Base-by-base conservation (phyloP, 2,329 filamentous ascomycete genomes). In the Hirsutella thompsonii region DNA sequence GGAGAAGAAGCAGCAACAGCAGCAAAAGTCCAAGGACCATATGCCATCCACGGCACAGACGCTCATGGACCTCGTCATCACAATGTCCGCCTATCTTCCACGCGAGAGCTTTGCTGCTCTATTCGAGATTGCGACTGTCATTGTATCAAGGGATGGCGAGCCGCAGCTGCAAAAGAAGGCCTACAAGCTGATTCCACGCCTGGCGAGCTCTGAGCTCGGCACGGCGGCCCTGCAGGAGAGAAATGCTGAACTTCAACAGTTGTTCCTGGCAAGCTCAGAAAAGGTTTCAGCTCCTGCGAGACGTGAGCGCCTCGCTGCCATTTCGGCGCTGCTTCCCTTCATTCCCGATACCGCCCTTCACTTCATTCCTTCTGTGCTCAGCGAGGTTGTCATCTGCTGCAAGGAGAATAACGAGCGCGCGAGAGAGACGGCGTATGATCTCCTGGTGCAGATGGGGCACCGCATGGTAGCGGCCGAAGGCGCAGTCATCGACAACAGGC, bases 351-450 rank as follows among this genome's bases (percentile, higher is more conserved):
- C 73, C 13, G 84, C 87, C 34, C 76, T 98, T 23, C 86, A 95
- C 60, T 96, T 98, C 62, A 90, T 98, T 46, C 89, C 92, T 2
- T 78, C 85, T 1, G 79, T 95, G 37, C 72, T 98, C 5, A 88
- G 88, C 3, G 92, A 98, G 63, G 87, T 96, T 28, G 89, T 98
- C 40, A 88, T 98, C 47, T 85, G 86, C 46, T 93, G 88, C 64
- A 98, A 98, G 62, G 92, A 98, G 65, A 87, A 92, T 55, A 98
- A 98, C 56, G 92, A 98, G 61, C 88, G 88, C 55, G 89, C 92
- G 0, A 75, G 92, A 47, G 88, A 85, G 40, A 79, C 82, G 2
- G 90, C 92, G 0, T 98, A 95, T 56, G 86, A 93, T 39, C 70
- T 96, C 14, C 74, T 98, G 11, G 83, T 98, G 19, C 72, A 83